Evolutionary conservation across 352 stramenopile species (phyloP).

Genomic region (Saprolegnia parasitica): DNA sequence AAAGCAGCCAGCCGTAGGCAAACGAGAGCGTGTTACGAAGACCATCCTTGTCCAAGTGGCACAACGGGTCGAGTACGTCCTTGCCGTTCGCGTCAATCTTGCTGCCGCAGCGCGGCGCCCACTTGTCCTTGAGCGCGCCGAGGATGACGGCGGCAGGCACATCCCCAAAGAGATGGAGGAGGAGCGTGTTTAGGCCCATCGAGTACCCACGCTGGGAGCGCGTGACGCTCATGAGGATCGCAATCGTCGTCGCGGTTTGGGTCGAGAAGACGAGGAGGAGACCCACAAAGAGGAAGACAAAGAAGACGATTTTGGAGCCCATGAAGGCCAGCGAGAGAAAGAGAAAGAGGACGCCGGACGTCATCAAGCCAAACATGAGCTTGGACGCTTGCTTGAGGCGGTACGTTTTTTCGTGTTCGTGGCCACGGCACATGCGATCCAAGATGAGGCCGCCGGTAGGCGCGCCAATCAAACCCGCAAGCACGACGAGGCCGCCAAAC

Average conservation of each 20-base stretch:
- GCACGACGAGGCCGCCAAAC: conserved; percentile 21
- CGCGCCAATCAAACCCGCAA: conserved; percentile 30
- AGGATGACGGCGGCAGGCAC: conserved; percentile 1
- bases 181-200: conserved; percentile 50
- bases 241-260: conserved; percentile 77
- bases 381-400: too few species aligned
- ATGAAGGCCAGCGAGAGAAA: conserved; percentile 59
- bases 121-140: conserved; percentile 16
- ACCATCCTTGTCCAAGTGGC: conserved; percentile 48
- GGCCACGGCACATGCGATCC: neutral
- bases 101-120: conserved; percentile 52
- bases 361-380: conserved; percentile 44
- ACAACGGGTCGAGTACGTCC: conserved; percentile 57
- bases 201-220: conserved; percentile 83
- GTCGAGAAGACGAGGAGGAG: conserved; percentile 57
- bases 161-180: conserved; percentile 18
- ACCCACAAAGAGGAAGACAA: conserved; percentile 58
- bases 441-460: conserved; percentile 43
- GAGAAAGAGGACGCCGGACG: conserved; percentile 37
- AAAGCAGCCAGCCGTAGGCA: conserved; percentile 62
- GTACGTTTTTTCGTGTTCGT: too few species aligned
- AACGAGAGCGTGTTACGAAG: conserved; percentile 71
- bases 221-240: conserved; percentile 86
- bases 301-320: conserved; percentile 40
- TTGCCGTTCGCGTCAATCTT: conserved; percentile 53